Evolutionary conservation across 169 alveolate genomes (phyloP), one percentile per base, ranked within the genome.

Genomic region (Eimeria acervulina): DNA sequence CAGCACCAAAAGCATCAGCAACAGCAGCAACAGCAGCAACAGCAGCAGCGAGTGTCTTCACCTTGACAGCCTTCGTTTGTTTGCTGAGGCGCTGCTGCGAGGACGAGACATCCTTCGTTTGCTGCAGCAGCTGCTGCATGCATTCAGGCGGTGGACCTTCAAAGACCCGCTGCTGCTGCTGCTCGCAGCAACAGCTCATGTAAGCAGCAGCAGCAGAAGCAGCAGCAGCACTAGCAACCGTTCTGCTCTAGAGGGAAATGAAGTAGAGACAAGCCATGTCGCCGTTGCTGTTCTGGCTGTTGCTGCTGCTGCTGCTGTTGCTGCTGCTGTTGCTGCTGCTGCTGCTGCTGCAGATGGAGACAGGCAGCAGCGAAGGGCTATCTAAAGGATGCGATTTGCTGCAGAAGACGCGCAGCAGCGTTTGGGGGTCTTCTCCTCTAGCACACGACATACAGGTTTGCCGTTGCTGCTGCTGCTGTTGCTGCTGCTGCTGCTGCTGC

Each of bases 21-120:
- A 12, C 55, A 47, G 12, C 55, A 47, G 55, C 55, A 66, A 10
- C 78, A 66, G 78, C 78, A 28, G 40, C 36, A 66, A 10, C 28
- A 28, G 78, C 78, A 66, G 78, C 36, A n/a, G 78, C 36, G 21
- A 28, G 21, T 66, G 78, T 15, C 21, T 66, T 5, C 78, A 66
- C 78, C 36, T 66, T 6, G 78, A 66, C 21, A 66, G 78, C 21
- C 21, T 66, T 6, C 28, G 78, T 23, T 17, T 66, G 12, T 66
- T 66, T 66, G 78, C 40, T n/a, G 78, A 66, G 78, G 78, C 78
- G 4, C 15, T 66, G 78, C 78, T 66, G 78, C 78, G 78, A 10
- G 13, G 4, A 23, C 5, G 15, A n/a, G 5, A n/a, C 10, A 5
- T 7, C 7, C 28, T 7, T 7, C 78, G 78, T 66, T 28, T 47